Base-by-base conservation (phyloP, 352 stramenopile species). In the Plasmopara muralis region DNA sequence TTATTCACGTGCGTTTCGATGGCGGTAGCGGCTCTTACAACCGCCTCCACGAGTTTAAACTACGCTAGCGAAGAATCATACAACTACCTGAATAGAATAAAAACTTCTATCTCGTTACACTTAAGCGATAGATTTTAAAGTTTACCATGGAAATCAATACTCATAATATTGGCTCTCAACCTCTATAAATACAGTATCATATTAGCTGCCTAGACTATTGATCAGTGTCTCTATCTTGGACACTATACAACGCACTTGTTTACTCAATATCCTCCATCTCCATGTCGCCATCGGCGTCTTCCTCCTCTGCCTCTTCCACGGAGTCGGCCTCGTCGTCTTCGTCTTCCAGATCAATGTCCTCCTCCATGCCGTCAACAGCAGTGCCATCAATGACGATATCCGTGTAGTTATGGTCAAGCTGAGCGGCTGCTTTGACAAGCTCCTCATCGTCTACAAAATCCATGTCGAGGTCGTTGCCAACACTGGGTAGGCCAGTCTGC, bases 321-420 rank as follows among this genome's bases (percentile, higher is more conserved):
- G 67, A 72, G 50, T 84, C 70, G 9, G 67, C 73, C 37, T 86
- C 73, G 10, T 87, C 77, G 41, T 72, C 77, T 15, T 74, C 74
- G 5, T 84, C 70, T 43, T 81, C 84, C 12, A 87, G 53, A 44
- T 88, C 80, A 31, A 77, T 71, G 18, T 87, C 79, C 33, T 87
- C 79, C 20, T 84, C 75, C 45, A 82, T 70, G 13, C 78, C 71
- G 39, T 83, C 72, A 13, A 47, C 57, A 13, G 55, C 57, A 15
- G 71, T 64, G 14, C 68, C 72, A 42, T 81, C 81, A 54, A 94
- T 94, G 37, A 94, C 83, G 74, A 94, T 94, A 57, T 92, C 77
- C 54, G 81, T 88, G 62, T 94, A 91, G 65, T 90, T 87, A 65
- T 89, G 79, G 66, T 94, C 83, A 3, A 94, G 68, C 47, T 87